Evolutionary conservation across 1,284 basidiomycete genomes (phyloP), one percentile per base, ranked within the genome.

Genomic region (Coniferiporia sulphurascens): DNA sequence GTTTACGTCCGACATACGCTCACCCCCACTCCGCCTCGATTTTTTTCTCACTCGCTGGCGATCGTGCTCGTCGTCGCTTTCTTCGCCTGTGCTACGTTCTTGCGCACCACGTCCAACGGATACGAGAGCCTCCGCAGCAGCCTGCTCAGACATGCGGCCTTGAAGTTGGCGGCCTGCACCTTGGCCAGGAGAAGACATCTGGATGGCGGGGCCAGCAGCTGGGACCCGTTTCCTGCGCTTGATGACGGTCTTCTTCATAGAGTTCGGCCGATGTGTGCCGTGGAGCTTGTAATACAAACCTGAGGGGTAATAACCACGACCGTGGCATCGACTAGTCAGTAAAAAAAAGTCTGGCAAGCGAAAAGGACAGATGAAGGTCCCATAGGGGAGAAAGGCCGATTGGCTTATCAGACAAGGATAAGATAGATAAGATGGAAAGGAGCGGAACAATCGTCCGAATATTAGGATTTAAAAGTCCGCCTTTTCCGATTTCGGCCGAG

Each of bases 221-320:
- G 95, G 92, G 34, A 98, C 93, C 65, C 96, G 88, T 77, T 98
- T 98, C 63, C 96, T 82, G 41, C 96, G 86, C 78, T 99, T 99
- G 80, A 99, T 99, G 67, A 98, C 94, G 2, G 93, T 91, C 80
- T 98, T 98, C 76, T 97, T 98, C 94, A 99, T 95, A 60, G 93
- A 93, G 63, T 96, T 96, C 36, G 96, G 96, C 48, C 96, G 87
- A 68, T 98, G 95, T 0, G 93, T 94, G 59, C 95, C 94, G 78
- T 99, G 96, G 10, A 99, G 82, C 76, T 99, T 99, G 80, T 95
- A 95, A 76, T 98, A 99, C 4, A 99, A 83, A 61, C 95, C 93
- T 96, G 71, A 43, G 49, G 41, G 43, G 52, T 57, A 56, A 54
- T 59, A 54, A 41, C 48, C 62, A 62, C 48, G 52, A 38, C 36